Evolutionary conservation across 2,329 filamentous ascomycete genomes (phyloP), one percentile per base, ranked within the genome.

Genomic region (Leptographium lundbergii): DNA sequence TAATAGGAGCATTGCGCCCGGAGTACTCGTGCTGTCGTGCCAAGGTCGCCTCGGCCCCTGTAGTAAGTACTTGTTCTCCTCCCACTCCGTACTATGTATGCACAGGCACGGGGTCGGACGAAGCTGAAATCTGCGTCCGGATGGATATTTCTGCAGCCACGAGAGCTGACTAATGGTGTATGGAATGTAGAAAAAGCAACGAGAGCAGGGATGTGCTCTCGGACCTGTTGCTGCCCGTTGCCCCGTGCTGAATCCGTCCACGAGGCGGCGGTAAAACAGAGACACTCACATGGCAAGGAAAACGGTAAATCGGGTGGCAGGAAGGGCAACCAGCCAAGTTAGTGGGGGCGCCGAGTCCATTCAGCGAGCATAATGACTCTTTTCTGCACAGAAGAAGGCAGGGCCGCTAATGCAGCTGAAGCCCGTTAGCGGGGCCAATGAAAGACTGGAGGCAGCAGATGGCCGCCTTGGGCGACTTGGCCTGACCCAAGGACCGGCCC

Each of bases 321-420:
- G 39, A 48, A 48, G 45, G 42, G 6, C 17, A n/a, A 19, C 39
- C 39, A 42, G 17, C 5, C 17, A 45, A 19, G 17, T 14, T 45
- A 55, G 53, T 36, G 53, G 53, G 52, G 48, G 48, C 24, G 34
- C 13, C 53, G 53, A 54, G 53, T 24, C 34, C 17, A n/a, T 42
- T 19, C 4, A 42, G n/a, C 53, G 24, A 11, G 48, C 25, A 51
- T 27, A 27, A 51, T 51, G 48, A 51, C 48, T 51, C 25, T 25
- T 51, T n/a, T n/a, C n/a, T 51, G 48, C 25, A 25, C 7, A 13
- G 47, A 50, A 13, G 50, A 14, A 29, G 25, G 50, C 19, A 54
- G 51, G 54, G 25, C 54, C 54, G 54, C 54, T 56, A 56, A 56
- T 56, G 54, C 54, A 56, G 39, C 54, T 48, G 54, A 48, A 47